phyloP scores from a whole-genome alignment of 352 stramenopile genomes.

The Pythium rishiriense region DNA sequence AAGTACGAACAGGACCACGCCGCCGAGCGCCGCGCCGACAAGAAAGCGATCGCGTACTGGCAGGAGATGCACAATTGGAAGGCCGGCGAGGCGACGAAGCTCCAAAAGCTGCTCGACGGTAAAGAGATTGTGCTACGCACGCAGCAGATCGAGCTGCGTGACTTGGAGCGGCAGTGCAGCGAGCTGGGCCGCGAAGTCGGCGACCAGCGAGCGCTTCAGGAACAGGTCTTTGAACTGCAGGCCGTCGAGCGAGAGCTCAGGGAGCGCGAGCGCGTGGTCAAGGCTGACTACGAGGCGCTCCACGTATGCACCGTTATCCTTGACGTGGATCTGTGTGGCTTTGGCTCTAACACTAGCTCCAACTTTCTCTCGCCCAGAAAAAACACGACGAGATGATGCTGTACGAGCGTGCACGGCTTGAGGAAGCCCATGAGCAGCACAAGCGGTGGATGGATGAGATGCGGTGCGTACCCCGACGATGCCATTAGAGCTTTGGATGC shows the following conservation, averaged over 20 bases:
- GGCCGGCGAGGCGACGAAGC: slow-evolving; percentile 38
- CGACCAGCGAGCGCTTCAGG: slow-evolving; percentile 36
- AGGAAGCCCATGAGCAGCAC: slow-evolving; percentile 53
- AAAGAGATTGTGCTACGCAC: slow-evolving; percentile 56
- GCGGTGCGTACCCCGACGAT: slow-evolving; percentile 29
- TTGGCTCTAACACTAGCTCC: no score
- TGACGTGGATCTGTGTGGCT: neutral
- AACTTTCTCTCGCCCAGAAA: slow-evolving; percentile 40
- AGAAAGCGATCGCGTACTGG: slow-evolving; percentile 43
- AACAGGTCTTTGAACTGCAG: slow-evolving; percentile 44
- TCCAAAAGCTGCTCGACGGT: slow-evolving; percentile 54
- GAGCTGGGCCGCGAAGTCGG: slow-evolving; percentile 22
- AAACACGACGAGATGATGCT: slow-evolving; percentile 46
- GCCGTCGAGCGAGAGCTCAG: slow-evolving; percentile 32
- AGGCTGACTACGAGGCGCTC: slow-evolving; percentile 36
- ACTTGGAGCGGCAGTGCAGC: slow-evolving; percentile 40
- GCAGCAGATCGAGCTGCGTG: slow-evolving; percentile 49
- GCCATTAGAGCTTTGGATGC: no score
- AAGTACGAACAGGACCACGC: slow-evolving; percentile 59
- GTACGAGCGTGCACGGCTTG: slow-evolving; percentile 42
- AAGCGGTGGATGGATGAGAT: slow-evolving; percentile 59
- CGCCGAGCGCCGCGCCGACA: slow-evolving; percentile 49
- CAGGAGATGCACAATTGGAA: slow-evolving; percentile 53
- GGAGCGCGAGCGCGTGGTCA: slow-evolving; percentile 32
- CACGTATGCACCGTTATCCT: neutral